phyloP scores from a whole-genome alignment of 1,284 basidiomycete species.

The Rhodotorula sp. region DNA sequence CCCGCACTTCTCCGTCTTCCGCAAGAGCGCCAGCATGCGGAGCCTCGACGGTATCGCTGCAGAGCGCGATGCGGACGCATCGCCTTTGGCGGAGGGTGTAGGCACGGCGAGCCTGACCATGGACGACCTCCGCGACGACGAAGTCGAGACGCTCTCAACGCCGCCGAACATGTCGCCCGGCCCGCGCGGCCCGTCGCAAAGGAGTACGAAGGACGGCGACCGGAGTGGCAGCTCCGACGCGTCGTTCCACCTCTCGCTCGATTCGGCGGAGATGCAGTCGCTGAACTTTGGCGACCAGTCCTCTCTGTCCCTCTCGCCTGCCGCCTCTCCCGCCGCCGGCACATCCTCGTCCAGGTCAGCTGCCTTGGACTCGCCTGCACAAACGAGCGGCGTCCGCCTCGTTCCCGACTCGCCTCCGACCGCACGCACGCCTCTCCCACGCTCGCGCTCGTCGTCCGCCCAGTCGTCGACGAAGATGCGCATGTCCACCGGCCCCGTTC shows the following conservation, averaged over 20 bases:
- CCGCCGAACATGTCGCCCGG: constrained; percentile 5
- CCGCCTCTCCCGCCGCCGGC: neutral
- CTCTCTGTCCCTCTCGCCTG: constrained; percentile 14
- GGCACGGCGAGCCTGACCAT: neutral
- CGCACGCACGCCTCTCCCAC: constrained; percentile 2
- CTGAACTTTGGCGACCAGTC: constrained; percentile 37
- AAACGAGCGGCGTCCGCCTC: constrained; percentile 17
- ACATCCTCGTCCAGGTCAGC: neutral
- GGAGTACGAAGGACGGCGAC: neutral
- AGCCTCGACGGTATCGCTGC: neutral
- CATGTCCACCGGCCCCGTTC: neutral
- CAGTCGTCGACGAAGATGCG: neutral
- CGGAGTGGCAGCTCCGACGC: neutral
- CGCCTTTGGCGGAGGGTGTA: neutral
- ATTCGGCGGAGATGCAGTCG: constrained; percentile 19
- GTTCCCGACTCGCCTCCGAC: constrained; percentile 27
- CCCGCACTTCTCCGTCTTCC: constrained; percentile 40
- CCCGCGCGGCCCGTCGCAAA: neutral
- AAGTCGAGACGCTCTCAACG: constrained; percentile 21
- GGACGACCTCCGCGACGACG: constrained; percentile 5
- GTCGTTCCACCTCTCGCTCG: constrained; percentile 33
- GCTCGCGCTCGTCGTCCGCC: constrained; percentile 3
- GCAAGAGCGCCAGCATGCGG: constrained; percentile 25
- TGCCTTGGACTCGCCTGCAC: neutral
- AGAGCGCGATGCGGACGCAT: neutral